Evolutionary conservation across 805 yeast species (phyloP), one percentile per base, ranked within the genome.

Genomic region (Cephaloascus fragrans): DNA sequence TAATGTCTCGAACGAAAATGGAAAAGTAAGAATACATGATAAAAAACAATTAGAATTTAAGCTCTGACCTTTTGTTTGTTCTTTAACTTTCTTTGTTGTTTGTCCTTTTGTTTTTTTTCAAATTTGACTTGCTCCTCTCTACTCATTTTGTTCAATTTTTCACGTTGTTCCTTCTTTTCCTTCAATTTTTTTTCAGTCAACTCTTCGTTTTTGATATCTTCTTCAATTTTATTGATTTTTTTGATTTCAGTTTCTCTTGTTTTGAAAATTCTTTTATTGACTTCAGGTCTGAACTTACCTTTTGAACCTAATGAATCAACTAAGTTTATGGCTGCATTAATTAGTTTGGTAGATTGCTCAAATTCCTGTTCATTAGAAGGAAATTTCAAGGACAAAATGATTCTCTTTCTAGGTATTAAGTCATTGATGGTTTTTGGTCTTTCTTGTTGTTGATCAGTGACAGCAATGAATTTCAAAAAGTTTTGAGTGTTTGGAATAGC

Each of bases 381-480:
- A 44, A 78, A 52, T 34, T 62, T 58, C 45, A 80, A 53, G 40
- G 79, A 71, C 44, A 89, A 59, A 15, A 78, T 56, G 32, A 84
- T 63, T 53, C 72, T 67, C 45, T 77, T 73, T 38, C 51, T 51
- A 29, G 83, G 73, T 32, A 61, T 64, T 59, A 74, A 71, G 45
- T 79, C 83, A n/a, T 56, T 58, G 36, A 76, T 63, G 28, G 71
- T 55, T 34, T 59, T 65, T 35, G 98, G 97, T 49, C 75, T 83
- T 38, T 69, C 82, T n/a, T 61, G 49, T 14, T 88, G 80, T 59
- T 85, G 82, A 60, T 93, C 99, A 38, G 96, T 86, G 56, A 88
- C 69, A 34, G 94, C 80, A 44, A 93, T 55, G 53, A 57, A 83
- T 53, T 78, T 76, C 52, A 93, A 62, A 43, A 75, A 61, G 4